Evolutionary conservation across 2,329 filamentous ascomycete genomes (phyloP), one percentile per base, ranked within the genome.

Genomic region (Paecilomyces sp.): DNA sequence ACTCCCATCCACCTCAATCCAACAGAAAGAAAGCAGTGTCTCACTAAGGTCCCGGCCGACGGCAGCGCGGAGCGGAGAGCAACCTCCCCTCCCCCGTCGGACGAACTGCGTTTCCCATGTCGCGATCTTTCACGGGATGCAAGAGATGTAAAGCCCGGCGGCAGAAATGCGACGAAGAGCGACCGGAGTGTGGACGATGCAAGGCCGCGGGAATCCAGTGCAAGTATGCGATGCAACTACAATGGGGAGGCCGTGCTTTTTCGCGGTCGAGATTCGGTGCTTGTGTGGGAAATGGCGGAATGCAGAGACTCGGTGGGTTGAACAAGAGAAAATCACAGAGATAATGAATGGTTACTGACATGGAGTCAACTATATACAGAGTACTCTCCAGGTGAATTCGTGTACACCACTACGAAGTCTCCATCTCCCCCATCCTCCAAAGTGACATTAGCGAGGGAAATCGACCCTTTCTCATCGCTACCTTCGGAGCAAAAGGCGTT

Each of bases 111-210:
- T 60, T 22, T 58, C 60, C 36, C 63, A 74, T 76, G 71, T 74
- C 74, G 65, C 73, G 75, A 62, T 78, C 75, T 11, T 75, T 76
- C 56, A 72, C 69, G 56, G 76, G 76, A n/a, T 78, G 76, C 67
- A 73, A 72, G 62, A 71, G 75, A 66, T 77, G 76, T 73, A 77
- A 76, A 67, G 68, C 71, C 55, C 74, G 76, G 41, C 73, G 76
- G 57, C 74, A 78, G 62, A 78, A 78, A 74, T 79, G 77, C 67
- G 76, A 79, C 62, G 77, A 79, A 65, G 67, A 70, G 57, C 71
- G 71, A 60, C 77, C 77, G 28, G 68, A 63, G 55, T 79, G 77
- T 66, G 69, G 70, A 12, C 72, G 76, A 60, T 78, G 76, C 63
- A 67, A 70, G 64, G 63, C 67, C 52, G 74, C 75, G n/a, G 70